A percentile compares a stretch with the other conserved stretches of the same genome.
These are phyloP conservation scores for Nakaseomyces nivariensis DNA, from an alignment of 1,139 yeast species.

Conservation along the genomic window DNA sequence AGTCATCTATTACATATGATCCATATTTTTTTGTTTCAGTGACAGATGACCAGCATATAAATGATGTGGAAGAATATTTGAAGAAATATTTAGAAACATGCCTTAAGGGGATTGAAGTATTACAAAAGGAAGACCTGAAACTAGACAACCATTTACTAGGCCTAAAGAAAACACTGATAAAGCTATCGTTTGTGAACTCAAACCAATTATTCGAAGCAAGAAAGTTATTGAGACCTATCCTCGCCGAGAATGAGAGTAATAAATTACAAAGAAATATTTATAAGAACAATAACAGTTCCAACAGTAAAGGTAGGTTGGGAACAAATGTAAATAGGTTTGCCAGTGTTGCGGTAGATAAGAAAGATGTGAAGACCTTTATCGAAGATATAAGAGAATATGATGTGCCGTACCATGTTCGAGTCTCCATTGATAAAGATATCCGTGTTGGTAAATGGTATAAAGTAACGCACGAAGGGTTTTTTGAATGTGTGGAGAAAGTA, in stretches of 20 bases:
- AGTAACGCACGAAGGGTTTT: constrained; percentile 56
- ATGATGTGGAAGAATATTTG: constrained; percentile 78
- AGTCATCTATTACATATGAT: constrained; percentile 70
- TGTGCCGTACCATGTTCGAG: constrained; percentile 94
- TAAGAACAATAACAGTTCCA: constrained; percentile 13
- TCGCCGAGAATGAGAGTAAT: constrained; percentile 55
- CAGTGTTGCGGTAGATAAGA: constrained; percentile 10
- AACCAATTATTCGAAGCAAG: constrained; percentile 70
- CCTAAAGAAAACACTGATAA: constrained; percentile 50
- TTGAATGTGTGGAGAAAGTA: constrained; percentile 54
- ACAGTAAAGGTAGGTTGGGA: constrained; percentile 1
- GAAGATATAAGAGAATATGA: constrained; percentile 88
- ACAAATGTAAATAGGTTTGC: constrained; percentile 2
- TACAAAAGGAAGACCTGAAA: constrained; percentile 66
- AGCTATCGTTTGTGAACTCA: constrained; percentile 65
- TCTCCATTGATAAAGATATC: constrained; percentile 74
- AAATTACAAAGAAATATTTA: constrained; percentile 65
- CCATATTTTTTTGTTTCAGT: constrained; percentile 82
- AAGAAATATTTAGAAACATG: constrained; percentile 56
- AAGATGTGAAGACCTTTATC: constrained; percentile 55
- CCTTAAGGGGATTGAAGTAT: constrained; percentile 46
- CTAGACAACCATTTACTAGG: constrained; percentile 85
- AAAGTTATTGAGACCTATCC: constrained; percentile 55
- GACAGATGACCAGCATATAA: constrained; percentile 41
- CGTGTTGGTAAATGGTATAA: constrained; percentile 96